phyloP scores from a whole-genome alignment of 1,284 basidiomycete genomes.

The Ceratobasidium sp. region DNA sequence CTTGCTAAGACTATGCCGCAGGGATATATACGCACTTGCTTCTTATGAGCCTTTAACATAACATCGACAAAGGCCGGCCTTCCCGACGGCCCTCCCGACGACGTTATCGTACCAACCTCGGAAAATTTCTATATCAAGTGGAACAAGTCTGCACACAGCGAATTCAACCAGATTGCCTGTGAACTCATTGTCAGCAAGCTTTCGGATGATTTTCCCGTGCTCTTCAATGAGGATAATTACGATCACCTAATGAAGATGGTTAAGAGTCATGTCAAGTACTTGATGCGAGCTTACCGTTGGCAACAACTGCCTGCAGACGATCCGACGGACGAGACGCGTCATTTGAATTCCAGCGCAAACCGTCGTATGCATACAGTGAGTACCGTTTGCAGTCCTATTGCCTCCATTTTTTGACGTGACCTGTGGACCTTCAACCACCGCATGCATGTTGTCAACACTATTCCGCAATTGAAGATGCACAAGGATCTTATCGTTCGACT shows the following conservation, averaged over 20 bases:
- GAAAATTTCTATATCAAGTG: neutral
- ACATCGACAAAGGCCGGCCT: neutral
- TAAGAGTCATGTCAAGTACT: neutral
- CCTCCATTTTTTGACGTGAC: neutral
- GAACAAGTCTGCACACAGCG: neutral
- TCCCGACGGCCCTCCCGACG: neutral
- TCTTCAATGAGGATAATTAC: neutral
- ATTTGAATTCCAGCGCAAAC: neutral
- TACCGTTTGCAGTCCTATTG: neutral
- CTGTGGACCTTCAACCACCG: neutral
- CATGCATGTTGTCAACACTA: conserved; percentile 11
- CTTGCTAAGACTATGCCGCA: no score
- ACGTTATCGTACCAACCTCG: neutral
- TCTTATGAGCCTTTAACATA: no score
- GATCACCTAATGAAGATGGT: neutral
- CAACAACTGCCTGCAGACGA: conserved; percentile 4
- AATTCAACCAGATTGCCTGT: neutral
- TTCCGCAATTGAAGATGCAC: neutral
- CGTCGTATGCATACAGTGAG: conserved; percentile 6
- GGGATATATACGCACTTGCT: no score
- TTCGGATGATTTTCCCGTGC: neutral
- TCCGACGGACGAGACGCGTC: neutral
- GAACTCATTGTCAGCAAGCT: neutral
- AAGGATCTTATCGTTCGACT: neutral
- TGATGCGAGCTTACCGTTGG: neutral